These are phyloP conservation scores for Camillea tinctor DNA, from an alignment of 2,329 filamentous ascomycete species.

Conservation along the genomic window DNA sequence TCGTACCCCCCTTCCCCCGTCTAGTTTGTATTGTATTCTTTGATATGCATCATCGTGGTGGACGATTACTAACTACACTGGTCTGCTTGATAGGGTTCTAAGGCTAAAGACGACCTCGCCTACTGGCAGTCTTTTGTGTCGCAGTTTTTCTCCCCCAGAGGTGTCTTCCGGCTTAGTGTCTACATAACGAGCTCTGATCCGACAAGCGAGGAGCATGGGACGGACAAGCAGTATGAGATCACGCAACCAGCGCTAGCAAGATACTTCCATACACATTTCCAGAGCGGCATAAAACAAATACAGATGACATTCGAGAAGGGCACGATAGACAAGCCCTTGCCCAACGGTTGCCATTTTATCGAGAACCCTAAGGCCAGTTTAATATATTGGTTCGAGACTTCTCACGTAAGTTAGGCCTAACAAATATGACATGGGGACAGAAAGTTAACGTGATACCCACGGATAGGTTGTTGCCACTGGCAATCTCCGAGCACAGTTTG, in stretches of 20 bases:
- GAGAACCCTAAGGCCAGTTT: conserved; percentile 76
- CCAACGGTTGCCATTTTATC: conserved; percentile 68
- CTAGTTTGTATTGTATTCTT: background rate
- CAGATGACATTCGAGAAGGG: conserved; percentile 79
- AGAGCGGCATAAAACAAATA: conserved; percentile 80
- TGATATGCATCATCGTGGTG: too few species aligned
- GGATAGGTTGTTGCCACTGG: conserved; percentile 73
- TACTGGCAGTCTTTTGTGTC: conserved; percentile 81
- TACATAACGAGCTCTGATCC: conserved; percentile 44
- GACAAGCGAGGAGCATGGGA: conserved; percentile 47
- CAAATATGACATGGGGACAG: background rate
- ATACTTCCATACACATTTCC: conserved; percentile 88
- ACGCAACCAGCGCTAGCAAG: conserved; percentile 76
- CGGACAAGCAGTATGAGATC: conserved; percentile 83
- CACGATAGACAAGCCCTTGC: conserved; percentile 53
- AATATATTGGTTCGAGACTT: conserved; percentile 84
- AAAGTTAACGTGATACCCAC: background rate
- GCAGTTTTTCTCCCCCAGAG: conserved; percentile 75
- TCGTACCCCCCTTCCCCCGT: conserved; percentile 25
- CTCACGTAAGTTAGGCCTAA: conserved; percentile 61
- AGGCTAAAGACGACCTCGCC: conserved; percentile 64
- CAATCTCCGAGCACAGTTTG: conserved; percentile 74
- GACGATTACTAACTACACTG: conserved; percentile 13
- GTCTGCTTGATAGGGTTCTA: conserved; percentile 44
- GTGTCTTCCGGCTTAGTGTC: conserved; percentile 74